Conservation (phyloP, 2,329 filamentous ascomycete species). For the Fusarium succisae region DNA sequence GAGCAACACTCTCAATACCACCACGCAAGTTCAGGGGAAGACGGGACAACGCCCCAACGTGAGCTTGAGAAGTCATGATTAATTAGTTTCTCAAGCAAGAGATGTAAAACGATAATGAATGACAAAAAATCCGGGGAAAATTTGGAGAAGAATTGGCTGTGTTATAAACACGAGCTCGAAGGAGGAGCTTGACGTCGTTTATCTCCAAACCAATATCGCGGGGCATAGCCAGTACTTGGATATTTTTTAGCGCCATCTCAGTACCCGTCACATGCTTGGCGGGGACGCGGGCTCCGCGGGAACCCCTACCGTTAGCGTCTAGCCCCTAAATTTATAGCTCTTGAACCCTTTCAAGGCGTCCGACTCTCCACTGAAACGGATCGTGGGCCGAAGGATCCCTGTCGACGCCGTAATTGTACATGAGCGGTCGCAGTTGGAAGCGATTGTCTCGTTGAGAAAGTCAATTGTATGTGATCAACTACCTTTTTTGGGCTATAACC, state of each 20-base stretch:
- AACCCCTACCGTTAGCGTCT: background rate
- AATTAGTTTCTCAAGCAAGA: background rate
- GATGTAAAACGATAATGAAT: conserved; percentile 6
- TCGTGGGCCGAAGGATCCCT: conserved; percentile 28
- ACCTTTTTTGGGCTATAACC: conserved; percentile 3
- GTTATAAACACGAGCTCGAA: conserved; percentile 19
- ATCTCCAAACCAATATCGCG: conserved; percentile 26
- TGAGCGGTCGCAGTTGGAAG: conserved; percentile 1
- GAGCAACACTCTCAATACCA: conserved; percentile 69
- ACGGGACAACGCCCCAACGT: conserved; percentile 73
- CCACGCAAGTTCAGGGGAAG: conserved; percentile 77
- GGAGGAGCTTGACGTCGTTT: conserved; percentile 35
- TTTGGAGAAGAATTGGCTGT: conserved; percentile 1
- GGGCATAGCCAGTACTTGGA: conserved; percentile 46
- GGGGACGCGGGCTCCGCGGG: conserved; percentile 23
- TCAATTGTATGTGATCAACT: background rate
- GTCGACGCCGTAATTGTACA: conserved; percentile 35
- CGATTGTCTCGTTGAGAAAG: background rate
- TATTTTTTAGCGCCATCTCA: conserved; percentile 43
- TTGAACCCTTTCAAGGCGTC: conserved; percentile 4
- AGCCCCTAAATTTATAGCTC: conserved; percentile 25
- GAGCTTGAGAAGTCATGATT: conserved; percentile 38
- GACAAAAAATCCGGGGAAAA: background rate
- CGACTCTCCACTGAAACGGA: conserved; percentile 21
- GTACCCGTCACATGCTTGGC: conserved; percentile 39